Percentiles rank a stretch among this genome's conserved stretches.
Evolutionary conservation across 2,329 filamentous ascomycete species (phyloP).

Genomic region (Phyllosticta ampelicida): DNA sequence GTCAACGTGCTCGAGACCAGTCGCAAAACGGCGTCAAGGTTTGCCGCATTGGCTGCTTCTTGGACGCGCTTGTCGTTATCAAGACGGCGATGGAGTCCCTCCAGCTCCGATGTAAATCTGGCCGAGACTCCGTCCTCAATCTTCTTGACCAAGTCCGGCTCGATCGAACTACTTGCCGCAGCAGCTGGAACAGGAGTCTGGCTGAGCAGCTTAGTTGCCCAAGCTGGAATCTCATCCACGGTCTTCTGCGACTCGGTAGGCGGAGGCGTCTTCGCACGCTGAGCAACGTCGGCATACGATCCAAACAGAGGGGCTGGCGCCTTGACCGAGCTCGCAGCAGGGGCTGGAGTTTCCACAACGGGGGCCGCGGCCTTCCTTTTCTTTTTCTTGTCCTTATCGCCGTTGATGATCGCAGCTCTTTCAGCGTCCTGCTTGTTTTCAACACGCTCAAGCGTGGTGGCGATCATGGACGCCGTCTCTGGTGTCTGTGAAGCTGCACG

Average conservation of each 20-base stretch:
- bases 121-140: slow-evolving; percentile 37
- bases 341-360: slow-evolving; percentile 36
- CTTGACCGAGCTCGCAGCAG: slow-evolving; percentile 23
- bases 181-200: slow-evolving; percentile 17
- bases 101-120: slow-evolving; percentile 44
- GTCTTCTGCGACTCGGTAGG: slow-evolving; percentile 14
- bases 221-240: slow-evolving; percentile 21
- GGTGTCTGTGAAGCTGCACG: slow-evolving; percentile 20
- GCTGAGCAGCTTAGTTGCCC: slow-evolving; percentile 25
- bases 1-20: slow-evolving; percentile 58
- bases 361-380: slow-evolving; percentile 55
- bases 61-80: slow-evolving; percentile 59
- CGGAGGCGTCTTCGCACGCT: slow-evolving; percentile 24
- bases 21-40: slow-evolving; percentile 58
- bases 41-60: slow-evolving; percentile 51
- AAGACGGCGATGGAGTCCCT: slow-evolving; percentile 48
- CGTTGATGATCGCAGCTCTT: slow-evolving; percentile 30
- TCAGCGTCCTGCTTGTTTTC: slow-evolving; percentile 32
- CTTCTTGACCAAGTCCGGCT: slow-evolving; percentile 44
- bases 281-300: slow-evolving; percentile 34
- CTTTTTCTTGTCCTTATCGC: slow-evolving; percentile 31
- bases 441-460: slow-evolving; percentile 31
- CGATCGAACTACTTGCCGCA: slow-evolving; percentile 13
- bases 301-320: slow-evolving; percentile 15
- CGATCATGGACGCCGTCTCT: slow-evolving; percentile 27